Percentiles rank a stretch among this genome's conserved stretches.
phyloP scores from a whole-genome alignment of 768 basidiomycete species.

The Lentinus brumalis region DNA sequence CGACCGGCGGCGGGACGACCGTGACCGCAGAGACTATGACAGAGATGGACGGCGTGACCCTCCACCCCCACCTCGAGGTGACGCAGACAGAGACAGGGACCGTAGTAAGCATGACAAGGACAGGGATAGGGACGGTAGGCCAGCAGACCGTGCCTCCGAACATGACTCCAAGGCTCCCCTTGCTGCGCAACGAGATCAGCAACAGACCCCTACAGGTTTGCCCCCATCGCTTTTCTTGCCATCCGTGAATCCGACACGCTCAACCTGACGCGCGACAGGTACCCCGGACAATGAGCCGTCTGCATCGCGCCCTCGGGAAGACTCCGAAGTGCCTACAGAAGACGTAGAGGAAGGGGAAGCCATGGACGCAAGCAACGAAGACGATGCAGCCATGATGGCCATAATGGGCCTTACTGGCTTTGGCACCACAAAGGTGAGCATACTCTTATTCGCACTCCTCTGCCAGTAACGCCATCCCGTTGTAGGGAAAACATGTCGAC shows the following conservation, averaged over 20 bases:
- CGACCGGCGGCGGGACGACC: conserved; percentile 63
- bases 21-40: conserved; percentile 47
- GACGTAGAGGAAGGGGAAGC: conserved; percentile 51
- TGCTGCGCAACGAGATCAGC: neutral
- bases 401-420: conserved; percentile 91
- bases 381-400: conserved; percentile 82
- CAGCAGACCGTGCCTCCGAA: conserved; percentile 37
- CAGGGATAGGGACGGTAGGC: conserved; percentile 40
- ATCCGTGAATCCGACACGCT: neutral
- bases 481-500: conserved; percentile 73
- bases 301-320: conserved; percentile 32
- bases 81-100: conserved; percentile 43
- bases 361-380: conserved; percentile 58
- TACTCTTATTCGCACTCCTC: neutral
- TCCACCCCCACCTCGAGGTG: conserved; percentile 31
- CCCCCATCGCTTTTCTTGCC: neutral
- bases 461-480: neutral
- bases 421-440: conserved; percentile 79
- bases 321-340: conserved; percentile 53
- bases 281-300: conserved; percentile 31
- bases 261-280: conserved; percentile 37
- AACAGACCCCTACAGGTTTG: conserved; percentile 11
- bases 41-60: conserved; percentile 46
- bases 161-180: conserved; percentile 11
- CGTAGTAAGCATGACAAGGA: conserved; percentile 35